Conservation (phyloP, 495 filamentous ascomycete genomes). For the Trichoderma gamsii region DNA sequence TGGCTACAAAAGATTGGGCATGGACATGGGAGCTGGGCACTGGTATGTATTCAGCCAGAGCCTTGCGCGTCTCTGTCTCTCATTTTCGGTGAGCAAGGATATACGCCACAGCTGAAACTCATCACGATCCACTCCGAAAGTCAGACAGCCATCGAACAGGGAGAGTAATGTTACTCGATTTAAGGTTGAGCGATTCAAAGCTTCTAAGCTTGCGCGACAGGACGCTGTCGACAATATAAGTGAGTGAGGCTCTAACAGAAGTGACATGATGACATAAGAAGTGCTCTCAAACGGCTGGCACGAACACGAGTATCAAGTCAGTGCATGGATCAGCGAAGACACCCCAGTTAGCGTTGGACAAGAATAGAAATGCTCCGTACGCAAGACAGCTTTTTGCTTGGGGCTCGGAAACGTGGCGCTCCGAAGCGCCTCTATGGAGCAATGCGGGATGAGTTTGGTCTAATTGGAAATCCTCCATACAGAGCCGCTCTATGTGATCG, state of each 20-base stretch:
- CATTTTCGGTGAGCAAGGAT: not conserved
- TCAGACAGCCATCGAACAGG: not conserved
- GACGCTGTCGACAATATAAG: no score
- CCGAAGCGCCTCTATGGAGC: not conserved
- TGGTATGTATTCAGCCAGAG: not conserved
- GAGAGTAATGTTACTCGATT: not conserved
- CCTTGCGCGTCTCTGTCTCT: not conserved
- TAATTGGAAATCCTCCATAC: no score
- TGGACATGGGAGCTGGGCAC: not conserved
- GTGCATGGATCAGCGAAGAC: not conserved
- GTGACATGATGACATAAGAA: not conserved
- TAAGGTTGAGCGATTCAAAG: no score
- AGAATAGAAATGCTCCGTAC: not conserved
- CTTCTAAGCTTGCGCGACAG: no score
- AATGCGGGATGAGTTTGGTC: no score
- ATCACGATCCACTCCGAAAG: not conserved
- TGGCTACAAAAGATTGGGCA: not conserved
- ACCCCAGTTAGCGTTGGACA: not conserved
- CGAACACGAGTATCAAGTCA: not conserved
- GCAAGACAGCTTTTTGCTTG: not conserved
- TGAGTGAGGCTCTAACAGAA: not conserved
- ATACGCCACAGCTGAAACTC: conserved; percentile 3
- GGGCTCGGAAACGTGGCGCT: not conserved
- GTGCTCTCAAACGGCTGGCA: not conserved
- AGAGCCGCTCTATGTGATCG: no score